A percentile compares a stretch with the other conserved stretches of the same genome.
Evolutionary conservation across 73 alveolate species (phyloP).

Genomic region (Symbiodinium natans): DNA sequence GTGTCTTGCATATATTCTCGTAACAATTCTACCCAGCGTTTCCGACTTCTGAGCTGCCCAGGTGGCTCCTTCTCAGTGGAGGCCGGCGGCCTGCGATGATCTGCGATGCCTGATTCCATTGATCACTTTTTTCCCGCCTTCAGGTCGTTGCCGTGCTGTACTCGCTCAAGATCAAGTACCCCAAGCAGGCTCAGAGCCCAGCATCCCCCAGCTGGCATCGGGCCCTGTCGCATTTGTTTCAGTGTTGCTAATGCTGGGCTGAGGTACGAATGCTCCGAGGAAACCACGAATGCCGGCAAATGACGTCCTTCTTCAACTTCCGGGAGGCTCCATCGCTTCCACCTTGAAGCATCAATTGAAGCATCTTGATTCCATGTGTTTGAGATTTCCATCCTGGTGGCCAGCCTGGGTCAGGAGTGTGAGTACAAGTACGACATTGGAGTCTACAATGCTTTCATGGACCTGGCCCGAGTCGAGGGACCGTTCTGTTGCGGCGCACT

Average conservation of each 20-base stretch:
- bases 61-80: constrained; percentile 13
- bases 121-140: too few relatives aligned
- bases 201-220: too few relatives aligned
- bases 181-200: constrained; percentile 39
- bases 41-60: background rate
- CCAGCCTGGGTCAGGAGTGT: constrained; percentile 86
- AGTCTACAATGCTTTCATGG: constrained; percentile 95
- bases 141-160: constrained; percentile 68
- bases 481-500: background rate
- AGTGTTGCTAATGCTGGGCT: background rate
- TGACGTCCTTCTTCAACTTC: constrained; percentile 96
- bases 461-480: constrained; percentile 36
- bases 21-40: constrained; percentile 96
- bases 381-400: too few relatives aligned
- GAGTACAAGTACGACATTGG: constrained; percentile 95
- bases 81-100: too few relatives aligned
- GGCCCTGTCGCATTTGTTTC: background rate
- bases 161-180: constrained; percentile 58
- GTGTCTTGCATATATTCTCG: constrained; percentile 95
- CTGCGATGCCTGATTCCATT: too few relatives aligned
- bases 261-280: constrained; percentile 95
- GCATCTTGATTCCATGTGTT: too few relatives aligned
- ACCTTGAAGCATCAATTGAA: background rate
- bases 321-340: constrained; percentile 94
- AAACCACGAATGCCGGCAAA: constrained; percentile 96